Evolutionary conservation across 1,284 basidiomycete genomes (phyloP), one percentile per base, ranked within the genome.

Genomic region (Spongispora temasekensis): DNA sequence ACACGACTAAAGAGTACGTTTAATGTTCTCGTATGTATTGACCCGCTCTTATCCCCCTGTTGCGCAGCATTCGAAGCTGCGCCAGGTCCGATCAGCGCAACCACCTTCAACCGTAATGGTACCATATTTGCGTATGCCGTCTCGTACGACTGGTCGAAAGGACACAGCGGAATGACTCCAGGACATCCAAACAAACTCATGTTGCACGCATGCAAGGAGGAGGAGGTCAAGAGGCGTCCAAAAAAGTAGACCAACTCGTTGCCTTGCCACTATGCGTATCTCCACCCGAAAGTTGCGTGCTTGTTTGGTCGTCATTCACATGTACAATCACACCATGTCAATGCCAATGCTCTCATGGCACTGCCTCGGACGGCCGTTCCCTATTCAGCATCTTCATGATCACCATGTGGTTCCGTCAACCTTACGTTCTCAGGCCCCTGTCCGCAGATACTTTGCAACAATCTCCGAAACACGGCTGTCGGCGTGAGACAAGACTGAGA

Each of bases 91-190:
- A 84, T 94, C 71, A 75, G 88, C 55, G 84, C 89, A 9, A 88
- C 88, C 3, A 81, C 88, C 2, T 97, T 96, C 83, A 96, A 93
- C 78, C 88, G 89, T 62, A 90, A 85, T 34, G 92, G 93, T 30
- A 87, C 82, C n/a, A 92, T 96, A 64, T 90, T 97, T 71, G 95
- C 95, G 0, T 97, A 97, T 67, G 88, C 92, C 0, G 75, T 95
- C 23, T 92, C 93, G 5, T 95, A 95, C 69, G 94, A 96, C 72
- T 95, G 94, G 94, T 90, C 81, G 68, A 96, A 89, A 71, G 95
- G 95, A 4, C 91, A 95, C 75, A 86, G 86, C 12, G 94, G 94
- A 21, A 94, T 92, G 81, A 89, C 90, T 5, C 87, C 91, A 6
- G 85, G 85, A 17, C 87, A 89, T 69, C 84, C 87, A 19, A 95